Base-by-base conservation (phyloP, 2,329 filamentous ascomycete species). In the Fusarium bactridioides region DNA sequence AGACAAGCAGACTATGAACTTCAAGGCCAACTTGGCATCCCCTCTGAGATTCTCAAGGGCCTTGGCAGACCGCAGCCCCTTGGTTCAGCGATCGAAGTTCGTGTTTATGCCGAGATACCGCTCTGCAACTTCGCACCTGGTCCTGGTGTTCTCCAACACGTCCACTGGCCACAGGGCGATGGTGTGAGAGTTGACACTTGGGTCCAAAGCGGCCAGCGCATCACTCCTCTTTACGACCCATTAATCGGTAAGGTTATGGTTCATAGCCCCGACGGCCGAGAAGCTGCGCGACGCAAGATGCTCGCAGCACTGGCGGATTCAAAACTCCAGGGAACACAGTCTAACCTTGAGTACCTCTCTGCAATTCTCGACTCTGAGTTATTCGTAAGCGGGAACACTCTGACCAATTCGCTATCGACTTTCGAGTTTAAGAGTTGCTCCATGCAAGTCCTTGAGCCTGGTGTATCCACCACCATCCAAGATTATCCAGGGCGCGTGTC, bases 1-100 rank as follows among this genome's bases (percentile, higher is more conserved):
- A 68, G 58, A 19, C 81, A 82, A 35, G 81, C 80, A 1, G 78
- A 80, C n/a, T 64, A 64, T 23, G 68, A 74, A 44, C 68, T 64
- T 12, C 68, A 57, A 15, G 68, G 65, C 1, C 53, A 63, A 21
- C 55, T 56, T 10, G 72, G 72, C 10, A 59, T 59, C 8, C 56
- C 44, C 1, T 37, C 56, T 10, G 31, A 51, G 25, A 38, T 4
- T 29, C 43, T 59, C 8, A 50, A 51, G 13, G 33, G 33, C 1
- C 56, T 59, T 3, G 43, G 33, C 1, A 29, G 43, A 19, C 31
- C 21, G 5, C 23, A 16, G 4, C 25, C 56, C 4, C 4, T 51
- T 29, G 56, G 56, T 3, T 50, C 56, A 7, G 43, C 56, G 11
- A 59, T 59, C 7, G 56, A 59, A 38, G 56, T 51, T 16, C 31